Base-by-base conservation (phyloP, 352 stramenopile species). In the Ophiocytium majus region DNA sequence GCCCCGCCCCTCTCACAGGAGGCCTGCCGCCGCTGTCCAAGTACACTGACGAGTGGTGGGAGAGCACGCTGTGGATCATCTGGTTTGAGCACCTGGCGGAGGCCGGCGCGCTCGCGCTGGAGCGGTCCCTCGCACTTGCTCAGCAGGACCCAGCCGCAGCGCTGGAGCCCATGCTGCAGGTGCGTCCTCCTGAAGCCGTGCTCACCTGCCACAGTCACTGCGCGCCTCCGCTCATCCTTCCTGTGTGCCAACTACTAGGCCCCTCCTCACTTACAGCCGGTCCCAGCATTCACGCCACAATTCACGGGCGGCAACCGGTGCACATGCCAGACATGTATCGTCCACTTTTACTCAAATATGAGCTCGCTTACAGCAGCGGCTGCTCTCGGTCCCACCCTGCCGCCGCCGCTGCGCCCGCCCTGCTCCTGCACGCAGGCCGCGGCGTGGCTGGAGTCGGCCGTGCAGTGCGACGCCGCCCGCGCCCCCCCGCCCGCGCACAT, bases 71-170 rank as follows among this genome's bases (percentile, higher is more conserved):
- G 28, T 93, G 90, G 35, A 94, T 91, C 89, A 86, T 89, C 57
- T 84, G 81, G 50, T 93, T 92, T 82, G 89, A 93, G 63, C 90
- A 92, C 50, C 49, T 92, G 17, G 85, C 89, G 36, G 91, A 91
- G 32, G 83, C 90, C 36, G 94, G 93, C 23, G 96, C 94, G 33
- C 96, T 93, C 88, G 83, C 97, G 10, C 90, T 98, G 5, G 93
- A 97, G 82, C 87, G 92, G 0, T 94, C 92, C 10, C 92, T 98
- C 31, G 92, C 89, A 50, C 87, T 93, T 37, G 90, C 94, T 1
- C 90, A 91, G 0, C 81, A 94, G 50, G 89, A 88, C 17, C 81
- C 94, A 0, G 82, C 76, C 10, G 85, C 92, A 43, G 88, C 92
- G 9, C 89, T 93, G 10, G 91, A 93, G 32, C 90, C 79, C 33